Base-by-base conservation (phyloP, 176 grass and related monocot genomes). In the Dactylis glomerata region DNA sequence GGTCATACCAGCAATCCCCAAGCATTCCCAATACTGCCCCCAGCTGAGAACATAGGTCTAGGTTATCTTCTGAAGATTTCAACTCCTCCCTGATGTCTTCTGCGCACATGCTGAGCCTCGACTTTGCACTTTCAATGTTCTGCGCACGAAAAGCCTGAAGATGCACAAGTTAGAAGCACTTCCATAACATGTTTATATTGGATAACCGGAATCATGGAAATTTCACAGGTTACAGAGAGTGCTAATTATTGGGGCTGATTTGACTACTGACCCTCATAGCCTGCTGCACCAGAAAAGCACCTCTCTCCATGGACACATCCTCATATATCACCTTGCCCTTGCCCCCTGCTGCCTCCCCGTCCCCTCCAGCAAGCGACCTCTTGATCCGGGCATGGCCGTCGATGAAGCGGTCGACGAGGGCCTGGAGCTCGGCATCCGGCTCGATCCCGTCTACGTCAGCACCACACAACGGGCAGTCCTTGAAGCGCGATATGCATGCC, bases 301-400 rank as follows among this genome's bases (percentile, higher is more conserved):
- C 96, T 58, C 96, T 89, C 82, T 99, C 93, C 93, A 99, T 99
- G 76, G 96, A 99, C 30, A 99, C 93, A 84, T 99, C 93, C 49
- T 90, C 96, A 73, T 99, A 99, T 83, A 99, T 99, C 23, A 99
- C 93, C 63, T 92, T 99, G 75, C 85, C 85, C 32, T 88, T 85
- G 17, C 58, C 85, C 77, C 59, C 89, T 16, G 24, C 37, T 75
- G 68, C 79, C 89, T 92, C 52, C 22, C 3, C 81, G 73, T 81
- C 83, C 41, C 81, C 88, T 74, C 75, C 55, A 64, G 75, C 52
- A 78, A 86, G 88, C 13, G 87, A 88, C 79, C 96, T 82, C 87
- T 96, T 99, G 69, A 99, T 96, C 87, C 96, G 79, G 36, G 96
- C 96, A 86, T 99, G 96, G 2, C 96, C 96, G 41, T 99, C 78